These are phyloP conservation scores for Tulasnella sp. DNA, from an alignment of 768 basidiomycete species.

Conservation along the genomic window DNA sequence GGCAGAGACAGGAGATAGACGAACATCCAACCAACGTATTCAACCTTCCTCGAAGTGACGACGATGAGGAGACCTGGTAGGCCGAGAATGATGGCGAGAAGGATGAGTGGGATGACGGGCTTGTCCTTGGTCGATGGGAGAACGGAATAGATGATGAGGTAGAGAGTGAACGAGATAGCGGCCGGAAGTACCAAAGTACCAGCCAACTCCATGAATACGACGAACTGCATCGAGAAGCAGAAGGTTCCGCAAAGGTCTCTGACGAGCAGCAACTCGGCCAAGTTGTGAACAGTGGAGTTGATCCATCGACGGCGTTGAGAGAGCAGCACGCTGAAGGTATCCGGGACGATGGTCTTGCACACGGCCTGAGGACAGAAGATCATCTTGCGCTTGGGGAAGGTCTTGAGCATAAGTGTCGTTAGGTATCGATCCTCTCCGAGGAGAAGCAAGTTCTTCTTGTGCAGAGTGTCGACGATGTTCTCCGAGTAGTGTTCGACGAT, in stretches of 20 bases:
- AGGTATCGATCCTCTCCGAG: conserved; percentile 99
- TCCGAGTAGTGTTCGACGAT: conserved; percentile 99
- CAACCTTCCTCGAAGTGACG: conserved; percentile 89
- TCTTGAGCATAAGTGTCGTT: conserved; percentile 95
- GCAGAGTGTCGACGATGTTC: conserved; percentile 97
- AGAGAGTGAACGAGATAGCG: conserved; percentile 94
- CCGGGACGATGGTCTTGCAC: conserved; percentile 97
- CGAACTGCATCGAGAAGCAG: conserved; percentile 99
- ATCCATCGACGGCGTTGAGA: conserved; percentile 99
- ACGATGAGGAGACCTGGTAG: conserved; percentile 94
- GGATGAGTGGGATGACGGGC: conserved; percentile 78
- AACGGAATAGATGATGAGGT: conserved; percentile 83
- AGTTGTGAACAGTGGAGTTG: conserved; percentile 97
- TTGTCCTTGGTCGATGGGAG: conserved; percentile 67
- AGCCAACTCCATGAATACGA: conserved; percentile 95
- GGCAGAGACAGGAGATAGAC: conserved; percentile 89
- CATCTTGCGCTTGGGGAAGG: conserved; percentile 99
- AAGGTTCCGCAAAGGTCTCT: conserved; percentile 99
- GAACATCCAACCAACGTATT: conserved; percentile 96
- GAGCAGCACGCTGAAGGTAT: conserved; percentile 87
- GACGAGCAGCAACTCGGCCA: conserved; percentile 90
- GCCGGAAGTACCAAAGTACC: conserved; percentile 96
- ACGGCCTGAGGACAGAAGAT: conserved; percentile 98
- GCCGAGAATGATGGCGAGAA: conserved; percentile 92
- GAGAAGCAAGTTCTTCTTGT: conserved; percentile 97